Conservation (phyloP, 1,139 yeast species). For the Yamadazyma triangularis region DNA sequence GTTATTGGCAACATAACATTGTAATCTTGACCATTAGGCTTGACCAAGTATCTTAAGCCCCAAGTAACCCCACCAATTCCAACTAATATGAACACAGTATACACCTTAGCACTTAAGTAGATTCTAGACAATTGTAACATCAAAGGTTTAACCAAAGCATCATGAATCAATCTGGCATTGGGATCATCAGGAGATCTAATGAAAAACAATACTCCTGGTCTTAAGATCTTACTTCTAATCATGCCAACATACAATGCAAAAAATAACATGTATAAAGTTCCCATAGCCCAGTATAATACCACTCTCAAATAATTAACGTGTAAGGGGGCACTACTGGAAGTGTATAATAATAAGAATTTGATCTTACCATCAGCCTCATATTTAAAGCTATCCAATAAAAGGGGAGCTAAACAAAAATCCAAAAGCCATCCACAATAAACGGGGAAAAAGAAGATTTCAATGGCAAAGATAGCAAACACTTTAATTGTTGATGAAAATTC, state of each 20-base stretch:
- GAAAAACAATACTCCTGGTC: constrained; percentile 88
- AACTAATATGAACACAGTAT: constrained; percentile 63
- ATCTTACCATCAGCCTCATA: constrained; percentile 3
- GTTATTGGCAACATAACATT: constrained; percentile 24
- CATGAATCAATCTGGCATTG: constrained; percentile 81
- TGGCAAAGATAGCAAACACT: constrained; percentile 67
- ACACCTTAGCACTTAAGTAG: constrained; percentile 69
- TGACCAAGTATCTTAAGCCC: constrained; percentile 33
- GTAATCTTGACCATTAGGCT: constrained; percentile 14
- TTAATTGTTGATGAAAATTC: constrained; percentile 58
- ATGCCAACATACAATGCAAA: constrained; percentile 86
- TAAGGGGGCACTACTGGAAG: constrained; percentile 20
- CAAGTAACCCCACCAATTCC: constrained; percentile 73
- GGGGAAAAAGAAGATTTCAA: constrained; percentile 83
- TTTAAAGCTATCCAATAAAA: constrained; percentile 26
- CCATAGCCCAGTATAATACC: constrained; percentile 61
- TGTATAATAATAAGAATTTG: constrained; percentile 15
- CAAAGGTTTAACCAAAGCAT: constrained; percentile 77
- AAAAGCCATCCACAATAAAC: constrained; percentile 78
- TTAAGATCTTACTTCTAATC: constrained; percentile 65
- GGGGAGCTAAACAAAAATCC: constrained; percentile 63
- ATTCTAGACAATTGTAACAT: constrained; percentile 70
- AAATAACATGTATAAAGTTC: constrained; percentile 82
- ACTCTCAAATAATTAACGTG: constrained; percentile 19
- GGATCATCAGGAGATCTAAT: constrained; percentile 95